These are phyloP conservation scores for Penicillium simplicissimum DNA, from an alignment of 495 filamentous ascomycete genomes.

Conservation along the genomic window DNA sequence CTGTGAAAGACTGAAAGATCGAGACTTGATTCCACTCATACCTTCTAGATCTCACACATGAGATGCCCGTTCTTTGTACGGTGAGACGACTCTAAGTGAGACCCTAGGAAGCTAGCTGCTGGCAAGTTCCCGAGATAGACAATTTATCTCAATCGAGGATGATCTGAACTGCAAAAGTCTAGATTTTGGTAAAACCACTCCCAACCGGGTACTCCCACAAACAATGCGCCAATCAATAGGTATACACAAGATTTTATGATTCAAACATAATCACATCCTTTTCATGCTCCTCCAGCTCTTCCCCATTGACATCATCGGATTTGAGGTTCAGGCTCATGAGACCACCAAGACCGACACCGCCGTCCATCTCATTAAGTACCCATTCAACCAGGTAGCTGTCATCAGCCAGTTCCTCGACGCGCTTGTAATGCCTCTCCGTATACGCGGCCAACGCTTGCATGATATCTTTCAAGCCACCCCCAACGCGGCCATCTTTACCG, in stretches of 20 bases:
- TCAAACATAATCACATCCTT: conserved; percentile 50
- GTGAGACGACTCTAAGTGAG: background rate
- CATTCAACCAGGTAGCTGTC: conserved; percentile 94
- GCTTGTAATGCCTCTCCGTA: conserved; percentile 86
- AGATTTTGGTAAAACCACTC: conserved; percentile 13
- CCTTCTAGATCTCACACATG: too few relatives aligned
- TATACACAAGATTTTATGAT: conserved; percentile 34
- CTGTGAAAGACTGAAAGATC: too few relatives aligned
- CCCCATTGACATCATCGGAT: conserved; percentile 20
- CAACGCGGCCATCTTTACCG: conserved; percentile 41
- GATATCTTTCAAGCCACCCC: conserved; percentile 75
- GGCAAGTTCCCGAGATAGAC: too few relatives aligned
- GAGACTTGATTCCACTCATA: too few relatives aligned
- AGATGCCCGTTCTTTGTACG: too few relatives aligned
- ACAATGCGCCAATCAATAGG: conserved; percentile 31
- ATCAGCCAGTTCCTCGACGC: conserved; percentile 85
- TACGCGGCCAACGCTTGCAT: conserved; percentile 80
- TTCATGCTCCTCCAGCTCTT: conserved; percentile 38
- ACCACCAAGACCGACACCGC: conserved; percentile 46
- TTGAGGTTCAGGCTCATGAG: conserved; percentile 29
- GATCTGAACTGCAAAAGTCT: background rate
- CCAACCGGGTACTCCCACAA: conserved; percentile 26
- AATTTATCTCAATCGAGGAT: background rate
- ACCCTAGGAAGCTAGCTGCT: too few relatives aligned
- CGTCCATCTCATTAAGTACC: conserved; percentile 91